Evolutionary conservation across 805 yeast species (phyloP).

Genomic region (Starmerella vaccinii): DNA sequence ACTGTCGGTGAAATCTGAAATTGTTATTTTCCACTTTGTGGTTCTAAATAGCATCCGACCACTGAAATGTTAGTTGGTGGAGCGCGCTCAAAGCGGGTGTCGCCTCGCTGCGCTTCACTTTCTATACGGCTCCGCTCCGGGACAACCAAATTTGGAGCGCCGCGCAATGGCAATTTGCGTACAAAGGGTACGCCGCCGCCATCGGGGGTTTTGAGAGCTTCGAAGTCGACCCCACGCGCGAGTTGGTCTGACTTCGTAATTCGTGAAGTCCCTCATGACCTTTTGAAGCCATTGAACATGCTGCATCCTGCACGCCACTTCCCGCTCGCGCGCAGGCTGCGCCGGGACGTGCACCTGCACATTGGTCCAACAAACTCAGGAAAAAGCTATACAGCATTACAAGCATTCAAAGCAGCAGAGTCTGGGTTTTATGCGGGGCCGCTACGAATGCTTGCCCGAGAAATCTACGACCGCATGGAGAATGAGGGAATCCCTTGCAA

Average conservation of each 20-base stretch:
- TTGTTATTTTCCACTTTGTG: background rate
- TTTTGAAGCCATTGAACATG: constrained; percentile 40
- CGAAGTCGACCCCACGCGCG: background rate
- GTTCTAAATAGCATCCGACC: background rate
- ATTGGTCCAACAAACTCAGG: constrained; percentile 98
- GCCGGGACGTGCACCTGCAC: constrained; percentile 76
- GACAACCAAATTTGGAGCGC: background rate
- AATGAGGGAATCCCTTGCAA: constrained; percentile 61
- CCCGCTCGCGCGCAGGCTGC: constrained; percentile 72
- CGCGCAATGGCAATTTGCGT: background rate
- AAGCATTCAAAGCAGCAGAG: constrained; percentile 51
- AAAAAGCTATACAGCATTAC: constrained; percentile 75
- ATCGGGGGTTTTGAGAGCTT: background rate
- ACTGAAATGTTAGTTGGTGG: background rate
- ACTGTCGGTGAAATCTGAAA: background rate
- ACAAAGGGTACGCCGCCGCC: background rate
- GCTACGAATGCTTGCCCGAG: constrained; percentile 77
- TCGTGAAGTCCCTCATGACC: constrained; percentile 27
- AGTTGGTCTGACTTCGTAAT: background rate
- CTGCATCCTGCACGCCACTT: constrained; percentile 66
- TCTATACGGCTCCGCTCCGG: background rate
- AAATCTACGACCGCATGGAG: constrained; percentile 74
- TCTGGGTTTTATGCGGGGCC: constrained; percentile 95
- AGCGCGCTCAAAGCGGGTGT: background rate
- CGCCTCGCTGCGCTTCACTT: background rate